phyloP scores from a whole-genome alignment of 2,329 filamentous ascomycete genomes.

The Stachybotrys chlorohalonatus region DNA sequence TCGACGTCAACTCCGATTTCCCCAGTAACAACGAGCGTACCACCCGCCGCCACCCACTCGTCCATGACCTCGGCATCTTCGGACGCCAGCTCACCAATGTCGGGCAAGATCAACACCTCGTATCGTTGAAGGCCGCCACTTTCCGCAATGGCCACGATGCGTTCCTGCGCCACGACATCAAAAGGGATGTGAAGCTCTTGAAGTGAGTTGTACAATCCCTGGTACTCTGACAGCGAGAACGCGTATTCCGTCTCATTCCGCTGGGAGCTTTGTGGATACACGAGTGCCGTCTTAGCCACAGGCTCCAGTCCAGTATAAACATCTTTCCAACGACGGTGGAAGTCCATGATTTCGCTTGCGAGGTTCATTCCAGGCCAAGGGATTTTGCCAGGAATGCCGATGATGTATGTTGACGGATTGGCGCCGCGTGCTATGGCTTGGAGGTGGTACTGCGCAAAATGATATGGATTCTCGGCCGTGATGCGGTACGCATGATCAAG shows the following conservation, averaged over 20 bases:
- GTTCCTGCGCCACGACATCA: conserved; percentile 5
- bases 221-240: conserved; percentile 4
- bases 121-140: conserved; percentile 5
- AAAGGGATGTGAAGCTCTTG: conserved; percentile 10
- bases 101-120: conserved; percentile 5
- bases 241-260: conserved; percentile 4
- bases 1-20: conserved; percentile 3
- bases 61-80: conserved; percentile 4
- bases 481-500: conserved; percentile 7
- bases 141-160: conserved; percentile 4
- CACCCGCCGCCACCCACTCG: conserved; percentile 5
- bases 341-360: conserved; percentile 4
- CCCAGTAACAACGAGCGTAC: conserved; percentile 6
- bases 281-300: conserved; percentile 5
- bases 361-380: conserved; percentile 4
- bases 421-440: conserved; percentile 7
- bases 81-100: conserved; percentile 4
- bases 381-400: conserved; percentile 7
- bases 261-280: conserved; percentile 2
- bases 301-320: conserved; percentile 6
- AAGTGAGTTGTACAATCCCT: conserved; percentile 8
- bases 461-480: conserved; percentile 4
- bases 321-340: conserved; percentile 4
- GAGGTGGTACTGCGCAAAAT: conserved; percentile 7
- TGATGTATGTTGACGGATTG: conserved; percentile 9